A percentile compares a stretch with the other conserved stretches of the same genome.
Conservation (phyloP, 2,329 filamentous ascomycete genomes). For the Saccharata proteae region DNA sequence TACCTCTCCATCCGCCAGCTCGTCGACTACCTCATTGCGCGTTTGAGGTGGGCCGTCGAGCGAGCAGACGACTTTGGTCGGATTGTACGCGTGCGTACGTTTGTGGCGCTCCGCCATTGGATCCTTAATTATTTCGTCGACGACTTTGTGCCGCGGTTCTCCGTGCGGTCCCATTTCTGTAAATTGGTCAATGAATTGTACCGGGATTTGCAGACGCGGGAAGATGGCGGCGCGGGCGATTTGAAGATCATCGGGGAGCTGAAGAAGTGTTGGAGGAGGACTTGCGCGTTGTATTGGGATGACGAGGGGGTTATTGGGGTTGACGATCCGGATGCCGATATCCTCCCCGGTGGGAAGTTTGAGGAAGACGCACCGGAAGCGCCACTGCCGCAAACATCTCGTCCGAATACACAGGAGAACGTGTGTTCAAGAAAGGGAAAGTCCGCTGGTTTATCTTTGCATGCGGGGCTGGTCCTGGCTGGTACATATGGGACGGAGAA, state of each 20-base stretch:
- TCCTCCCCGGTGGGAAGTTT: conserved; percentile 63
- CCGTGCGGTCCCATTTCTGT: conserved; percentile 68
- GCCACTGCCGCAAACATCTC: too few relatives aligned
- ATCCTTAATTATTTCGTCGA: conserved; percentile 96
- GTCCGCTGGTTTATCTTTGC: too few relatives aligned
- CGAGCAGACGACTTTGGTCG: conserved; percentile 73
- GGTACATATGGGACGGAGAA: too few relatives aligned
- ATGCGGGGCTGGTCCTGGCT: too few relatives aligned
- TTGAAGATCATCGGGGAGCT: conserved; percentile 85
- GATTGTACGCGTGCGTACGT: conserved; percentile 89
- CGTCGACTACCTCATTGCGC: conserved; percentile 70
- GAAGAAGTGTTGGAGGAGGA: conserved; percentile 93
- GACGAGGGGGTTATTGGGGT: conserved; percentile 49
- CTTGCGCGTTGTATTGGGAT: conserved; percentile 86
- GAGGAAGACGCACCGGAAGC: too few relatives aligned
- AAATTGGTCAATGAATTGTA: conserved; percentile 59
- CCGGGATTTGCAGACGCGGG: conserved; percentile 37
- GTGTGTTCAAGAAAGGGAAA: too few relatives aligned
- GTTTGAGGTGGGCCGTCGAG: conserved; percentile 75
- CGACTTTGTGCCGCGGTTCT: conserved; percentile 71
- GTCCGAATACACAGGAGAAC: too few relatives aligned
- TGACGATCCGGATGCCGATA: conserved; percentile 51
- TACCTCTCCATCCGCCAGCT: conserved; percentile 71
- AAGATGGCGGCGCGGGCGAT: conserved; percentile 46
- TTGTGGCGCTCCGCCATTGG: conserved; percentile 93